Percentiles rank a stretch among this genome's conserved stretches.
These are phyloP conservation scores for Trichoderma koningiopsis DNA, from an alignment of 2,329 filamentous ascomycete species.

Conservation along the genomic window DNA sequence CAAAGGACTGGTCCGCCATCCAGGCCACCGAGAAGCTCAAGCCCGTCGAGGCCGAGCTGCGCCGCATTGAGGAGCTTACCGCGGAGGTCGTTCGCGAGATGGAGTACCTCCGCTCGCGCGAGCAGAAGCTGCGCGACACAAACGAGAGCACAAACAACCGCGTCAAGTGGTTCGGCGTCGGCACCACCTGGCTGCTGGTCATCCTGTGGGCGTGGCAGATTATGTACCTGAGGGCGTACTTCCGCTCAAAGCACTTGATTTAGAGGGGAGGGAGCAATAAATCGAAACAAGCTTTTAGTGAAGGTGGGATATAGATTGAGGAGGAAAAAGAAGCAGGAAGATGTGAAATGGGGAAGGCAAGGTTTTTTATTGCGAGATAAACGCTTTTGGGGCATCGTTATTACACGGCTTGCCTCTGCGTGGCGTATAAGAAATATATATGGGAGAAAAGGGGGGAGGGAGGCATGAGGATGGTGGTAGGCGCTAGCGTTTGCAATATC, in stretches of 20 bases:
- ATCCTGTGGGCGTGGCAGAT: conserved; percentile 95
- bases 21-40: conserved; percentile 97
- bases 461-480: conserved; percentile 3
- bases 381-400: conserved; percentile 1
- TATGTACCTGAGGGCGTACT: conserved; percentile 95
- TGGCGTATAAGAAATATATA: background rate
- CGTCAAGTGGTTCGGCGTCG: conserved; percentile 97
- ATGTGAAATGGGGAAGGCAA: too few species aligned
- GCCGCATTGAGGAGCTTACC: conserved; percentile 88
- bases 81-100: conserved; percentile 88
- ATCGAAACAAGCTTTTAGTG: background rate
- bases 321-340: background rate
- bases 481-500: conserved; percentile 31
- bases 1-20: conserved; percentile 96
- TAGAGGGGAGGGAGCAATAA: conserved; percentile 29
- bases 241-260: conserved; percentile 62
- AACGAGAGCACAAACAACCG: conserved; percentile 99
- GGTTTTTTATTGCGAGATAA: background rate
- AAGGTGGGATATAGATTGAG: background rate
- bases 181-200: conserved; percentile 88
- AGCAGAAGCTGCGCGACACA: conserved; percentile 95
- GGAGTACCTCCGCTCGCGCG: conserved; percentile 87
- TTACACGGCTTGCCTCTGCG: background rate
- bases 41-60: conserved; percentile 91
- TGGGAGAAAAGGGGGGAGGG: background rate